Conservation (phyloP, 139 green algal genomes). For the Pleodorina starrii region DNA sequence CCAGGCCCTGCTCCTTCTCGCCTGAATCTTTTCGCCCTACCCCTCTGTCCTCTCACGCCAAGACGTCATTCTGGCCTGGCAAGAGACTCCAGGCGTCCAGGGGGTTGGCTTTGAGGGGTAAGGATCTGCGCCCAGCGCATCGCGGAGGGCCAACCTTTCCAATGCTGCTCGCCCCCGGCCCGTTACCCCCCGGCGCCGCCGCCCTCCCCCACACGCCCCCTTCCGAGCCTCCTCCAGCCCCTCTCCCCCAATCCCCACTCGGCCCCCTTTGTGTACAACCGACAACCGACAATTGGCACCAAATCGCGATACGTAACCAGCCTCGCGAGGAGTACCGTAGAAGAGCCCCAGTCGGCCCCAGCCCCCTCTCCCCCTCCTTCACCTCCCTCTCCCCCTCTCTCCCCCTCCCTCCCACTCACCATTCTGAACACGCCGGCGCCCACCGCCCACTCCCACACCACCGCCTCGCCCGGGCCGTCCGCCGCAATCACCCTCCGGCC, state of each 20-base stretch:
- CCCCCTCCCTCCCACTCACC: neutral
- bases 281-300: neutral
- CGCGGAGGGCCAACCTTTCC: no score
- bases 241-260: no score
- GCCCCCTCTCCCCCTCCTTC: neutral
- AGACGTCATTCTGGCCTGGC: no score
- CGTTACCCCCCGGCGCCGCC: neutral
- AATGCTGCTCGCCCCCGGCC: neutral
- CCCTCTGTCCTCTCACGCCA: no score
- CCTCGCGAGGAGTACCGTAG: neutral
- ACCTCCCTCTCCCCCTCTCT: neutral
- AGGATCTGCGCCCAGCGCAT: no score
- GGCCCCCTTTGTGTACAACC: no score
- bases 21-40: no score
- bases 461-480: neutral
- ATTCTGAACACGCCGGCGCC: neutral
- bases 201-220: neutral
- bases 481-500: neutral
- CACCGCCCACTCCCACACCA: constrained; percentile 19
- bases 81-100: no score
- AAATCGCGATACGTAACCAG: neutral
- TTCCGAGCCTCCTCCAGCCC: no score
- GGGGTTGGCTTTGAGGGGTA: no score
- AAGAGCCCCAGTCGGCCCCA: neutral
- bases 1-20: neutral